Evolutionary conservation across 2,329 filamentous ascomycete species (phyloP), one percentile per base, ranked within the genome.

Genomic region (Colletotrichum tofieldiae): DNA sequence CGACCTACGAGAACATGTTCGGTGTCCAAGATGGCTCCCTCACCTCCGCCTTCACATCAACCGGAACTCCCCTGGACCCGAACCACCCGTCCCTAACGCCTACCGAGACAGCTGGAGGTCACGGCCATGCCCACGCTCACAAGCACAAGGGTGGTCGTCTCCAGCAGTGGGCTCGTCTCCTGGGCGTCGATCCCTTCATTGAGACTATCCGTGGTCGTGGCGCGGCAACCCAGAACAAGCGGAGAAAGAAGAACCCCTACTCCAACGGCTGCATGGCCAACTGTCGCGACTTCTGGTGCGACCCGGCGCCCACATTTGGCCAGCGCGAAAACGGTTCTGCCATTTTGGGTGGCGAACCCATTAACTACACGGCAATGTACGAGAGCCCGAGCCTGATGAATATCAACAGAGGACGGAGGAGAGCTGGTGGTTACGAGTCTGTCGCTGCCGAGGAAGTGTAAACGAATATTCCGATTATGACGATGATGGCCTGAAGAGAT

Each of bases 211-310:
- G 94, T 0, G 96, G 96, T 2, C 89, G 94, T 52, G 91, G 93
- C 64, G 94, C 93, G 0, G 91, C 92, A 7, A 86, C 86, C 3
- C 59, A 69, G 47, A 84, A 87, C 79, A 85, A 86, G 83, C 87
- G 85, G 76, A 88, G 88, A 78, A 88, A 88, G 79, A 87, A 87
- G 75, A 99, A 98, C 80, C 95, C 95, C 0, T 99, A 96, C 81
- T 96, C 92, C 70, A 88, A 91, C 41, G 96, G 96, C 9, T 87
- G 94, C 49, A 77, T 97, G n/a, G 89, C 92, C 71, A 99, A 99
- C 80, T 99, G 96, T 83, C 93, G 90, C 75, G 97, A 99, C 82
- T 99, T 99, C 81, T 98, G 95, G 94, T 96, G 93, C 78, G 96
- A 98, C 79, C 91, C 94, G 1, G 92, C 93, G 2, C 93, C 96